Evolutionary conservation across 179 eudicot genomes (phyloP).

Genomic region (Amaranthus tricolor): DNA sequence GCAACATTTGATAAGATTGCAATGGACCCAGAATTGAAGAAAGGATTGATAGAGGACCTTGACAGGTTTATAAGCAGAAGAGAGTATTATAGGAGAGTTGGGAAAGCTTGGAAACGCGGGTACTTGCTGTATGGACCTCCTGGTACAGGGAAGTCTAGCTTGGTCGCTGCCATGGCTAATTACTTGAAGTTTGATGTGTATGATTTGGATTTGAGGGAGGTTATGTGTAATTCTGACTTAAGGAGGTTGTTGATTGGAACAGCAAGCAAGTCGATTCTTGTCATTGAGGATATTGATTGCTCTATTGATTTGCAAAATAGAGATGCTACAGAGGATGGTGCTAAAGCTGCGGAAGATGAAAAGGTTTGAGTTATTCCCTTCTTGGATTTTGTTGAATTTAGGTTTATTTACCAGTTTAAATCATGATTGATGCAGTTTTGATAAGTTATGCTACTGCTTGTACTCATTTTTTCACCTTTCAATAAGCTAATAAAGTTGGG

Average conservation of each 20-base stretch:
- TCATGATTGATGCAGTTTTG: no score
- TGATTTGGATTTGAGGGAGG: constrained; percentile 32
- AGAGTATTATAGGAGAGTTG: constrained; percentile 42
- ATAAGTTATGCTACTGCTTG: no score
- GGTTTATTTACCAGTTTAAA: background rate
- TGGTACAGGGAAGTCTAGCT: constrained; percentile 42
- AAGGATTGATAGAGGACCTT: constrained; percentile 35
- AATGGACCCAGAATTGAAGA: constrained; percentile 37
- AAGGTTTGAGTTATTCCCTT: constrained; percentile 22
- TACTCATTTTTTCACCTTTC: no score
- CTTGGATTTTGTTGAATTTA: background rate
- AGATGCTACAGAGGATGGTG: constrained; percentile 26
- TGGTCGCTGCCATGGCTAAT: constrained; percentile 45
- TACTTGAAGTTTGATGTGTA: constrained; percentile 39
- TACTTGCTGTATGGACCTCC: constrained; percentile 46
- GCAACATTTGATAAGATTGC: constrained; percentile 38
- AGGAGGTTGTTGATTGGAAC: constrained; percentile 33
- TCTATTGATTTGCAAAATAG: constrained; percentile 28
- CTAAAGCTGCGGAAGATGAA: constrained; percentile 22
- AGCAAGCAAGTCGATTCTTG: constrained; percentile 31
- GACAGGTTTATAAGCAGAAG: constrained; percentile 33
- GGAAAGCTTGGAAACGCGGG: constrained; percentile 47
- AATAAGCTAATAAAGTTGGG: no score
- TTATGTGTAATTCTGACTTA: constrained; percentile 29
- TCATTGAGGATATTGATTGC: constrained; percentile 37